Evolutionary conservation across 106 monocot species (phyloP), one percentile per base, ranked within the genome.

Genomic region (Platanthera guangdongensis): DNA sequence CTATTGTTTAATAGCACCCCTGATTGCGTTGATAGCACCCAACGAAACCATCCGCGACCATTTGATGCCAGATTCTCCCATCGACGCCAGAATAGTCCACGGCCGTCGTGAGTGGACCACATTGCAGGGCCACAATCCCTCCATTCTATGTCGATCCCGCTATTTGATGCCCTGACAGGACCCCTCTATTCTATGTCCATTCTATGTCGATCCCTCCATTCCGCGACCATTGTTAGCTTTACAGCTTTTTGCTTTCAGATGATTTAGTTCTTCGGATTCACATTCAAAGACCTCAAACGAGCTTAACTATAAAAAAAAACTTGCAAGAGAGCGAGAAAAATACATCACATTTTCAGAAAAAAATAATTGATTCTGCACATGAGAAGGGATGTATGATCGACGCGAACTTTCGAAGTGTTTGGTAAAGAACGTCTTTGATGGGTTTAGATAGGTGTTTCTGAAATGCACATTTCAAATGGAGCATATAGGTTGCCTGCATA

Each of bases 401-500:
- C 32, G 32, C 32, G 68, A 53, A 68, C 32, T 68, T 47, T 69
- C 28, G 6, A 75, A 76, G 60, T 48, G n/a, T 52, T 72, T 64
- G 16, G 72, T 14, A 16, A 84, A 73, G 2, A 78, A 72, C 9
- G 3, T 77, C 6, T 74, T 15, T 3, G 80, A 80, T 28, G 80
- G 50, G 19, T 57, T 69, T 18, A 84, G 65, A 71, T 77, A 81
- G 9, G 73, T 80, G 19, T 84, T 77, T 12, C 68, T 67, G 6
- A 68, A 18, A 52, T 68, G 77, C 68, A 74, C 84, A 84, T 73
- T 77, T 74, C 3, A 55, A 22, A 21, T 28, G 52, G 5, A 84
- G 74, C 68, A 77, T 65, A 46, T 74, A 18, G 16, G 55, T 77
- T 8, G 50, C 73, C 84, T 84, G 80, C 65, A 73, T 13, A 74